Base-by-base conservation (phyloP, 2,329 filamentous ascomycete species). In the Sporothrix mexicana region DNA sequence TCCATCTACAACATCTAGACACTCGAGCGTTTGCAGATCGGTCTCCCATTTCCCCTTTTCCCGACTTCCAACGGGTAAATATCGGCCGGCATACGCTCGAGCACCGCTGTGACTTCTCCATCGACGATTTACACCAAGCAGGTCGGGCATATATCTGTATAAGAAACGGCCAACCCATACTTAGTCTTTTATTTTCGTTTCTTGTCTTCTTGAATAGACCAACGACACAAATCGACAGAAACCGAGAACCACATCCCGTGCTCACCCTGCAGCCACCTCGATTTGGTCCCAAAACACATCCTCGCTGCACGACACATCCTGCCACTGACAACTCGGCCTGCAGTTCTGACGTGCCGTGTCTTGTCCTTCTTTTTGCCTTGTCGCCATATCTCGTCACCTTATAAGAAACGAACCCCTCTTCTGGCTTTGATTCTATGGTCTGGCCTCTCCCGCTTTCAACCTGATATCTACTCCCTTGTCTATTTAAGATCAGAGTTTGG, bases 281-380 rank as follows among this genome's bases (percentile, higher is more conserved):
- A 66, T 66, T 20, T 7, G 43, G 41, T 30, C 43, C 12, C 13
- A 2, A 66, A 49, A 8, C 43, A 30, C 47, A 3, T 15, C 36
- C 49, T 15, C 20, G 49, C 20, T 66, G 43, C 62, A 30, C 15
- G 13, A 15, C 47, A 25, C 12, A 57, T 57, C 67, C 17, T 36
- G 2, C 51, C 30, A 13, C 61, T 47, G 43, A 13, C 25, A 51
- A 51, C 45, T 36, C 23, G 23, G 5, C 45, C 45, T 51, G 45
- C 43, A 53, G 45, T 25, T 55, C 64, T 41, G 66, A 41, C 47
- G 25, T 55, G 47, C 66, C 66, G 66, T 68, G 64, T 55, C 66
- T 68, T 53, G 66, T 25, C 15, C 61, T 67, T 23, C 13, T 45
- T 67, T 49, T 43, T 51, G 45, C 36, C 15, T 20, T 51, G 45